Evolutionary conservation across 768 basidiomycete species (phyloP), one percentile per base, ranked within the genome.

Genomic region (Cystobasidium tubakii): DNA sequence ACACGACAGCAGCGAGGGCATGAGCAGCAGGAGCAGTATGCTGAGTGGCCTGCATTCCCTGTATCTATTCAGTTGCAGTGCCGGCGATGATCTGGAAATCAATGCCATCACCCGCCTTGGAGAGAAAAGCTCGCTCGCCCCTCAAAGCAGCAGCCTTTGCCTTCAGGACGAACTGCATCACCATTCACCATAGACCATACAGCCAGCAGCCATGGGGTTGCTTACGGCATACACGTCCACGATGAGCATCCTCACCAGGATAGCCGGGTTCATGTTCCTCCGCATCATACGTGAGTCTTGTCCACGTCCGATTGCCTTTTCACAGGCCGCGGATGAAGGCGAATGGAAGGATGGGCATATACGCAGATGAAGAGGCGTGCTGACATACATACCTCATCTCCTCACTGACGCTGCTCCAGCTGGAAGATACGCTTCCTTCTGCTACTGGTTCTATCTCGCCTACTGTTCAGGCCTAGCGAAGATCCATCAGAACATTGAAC

Each of bases 201-300:
- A 15, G 7, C 39, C 15, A 39, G 57, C 57, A 27, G 53, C 6
- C 33, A 71, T 71, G 69, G 69, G 69, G 7, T 9, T 60, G 27
- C 55, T 71, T 21, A 55, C 50, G 50, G 39, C 55, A 25, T 57
- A 34, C 33, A 60, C 69, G 33, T 29, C 25, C 27, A 71, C 69
- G 23, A 39, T 55, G 36, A 71, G 69, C 55, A 36, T 71, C 34
- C 69, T 71, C 53, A 71, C 69, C 19, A 33, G 69, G 33, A 23
- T 71, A 23, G 21, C 39, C 31, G 50, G 46, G 2, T 71, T 31
- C 43, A 36, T 60, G 23, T 71, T 71, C 39, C 69, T 71, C n/a
- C 7, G 54, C n/a, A 46, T 71, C 25, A 71, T 71, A 13, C 69
- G 69, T 71, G 25, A 71, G 69, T 67, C 6, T 4, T 36, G 34